These are phyloP conservation scores for Psophocarpus tetragonolobus DNA, from an alignment of 306 rosid species.

Conservation along the genomic window DNA sequence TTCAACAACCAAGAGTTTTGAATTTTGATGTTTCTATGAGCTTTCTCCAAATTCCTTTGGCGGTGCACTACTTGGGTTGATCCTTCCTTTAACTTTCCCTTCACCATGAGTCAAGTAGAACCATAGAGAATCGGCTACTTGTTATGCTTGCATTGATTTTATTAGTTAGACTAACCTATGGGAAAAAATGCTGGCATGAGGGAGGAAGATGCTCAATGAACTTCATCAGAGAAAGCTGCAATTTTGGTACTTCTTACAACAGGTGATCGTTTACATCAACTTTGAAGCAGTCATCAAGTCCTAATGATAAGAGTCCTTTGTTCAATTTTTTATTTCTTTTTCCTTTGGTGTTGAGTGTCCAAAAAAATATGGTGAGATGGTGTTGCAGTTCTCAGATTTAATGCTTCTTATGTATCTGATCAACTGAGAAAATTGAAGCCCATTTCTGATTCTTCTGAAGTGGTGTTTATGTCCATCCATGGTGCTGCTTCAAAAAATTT, in stretches of 20 bases:
- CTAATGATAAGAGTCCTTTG: neutral
- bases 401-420: conserved; percentile 5
- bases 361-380: neutral
- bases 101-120: conserved; percentile 28
- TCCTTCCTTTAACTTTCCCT: conserved; percentile 46
- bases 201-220: conserved; percentile 56
- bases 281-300: conserved; percentile 5
- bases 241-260: conserved; percentile 41
- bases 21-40: conserved; percentile 63
- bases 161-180: conserved; percentile 31
- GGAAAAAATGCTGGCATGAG: conserved; percentile 51
- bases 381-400: conserved; percentile 28
- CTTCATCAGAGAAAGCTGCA: conserved; percentile 47
- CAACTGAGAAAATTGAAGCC: conserved; percentile 2
- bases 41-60: conserved; percentile 40
- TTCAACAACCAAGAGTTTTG: conserved; percentile 52
- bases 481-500: conserved; percentile 6
- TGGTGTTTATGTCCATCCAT: neutral
- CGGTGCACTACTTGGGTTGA: conserved; percentile 49
- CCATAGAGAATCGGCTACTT: conserved; percentile 28
- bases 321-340: neutral
- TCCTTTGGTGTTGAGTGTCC: neutral
- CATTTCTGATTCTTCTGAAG: neutral
- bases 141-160: conserved; percentile 25
- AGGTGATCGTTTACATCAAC: conserved; percentile 26